Percentiles rank a stretch among this genome's conserved stretches.
Conservation (phyloP, 169 alveolate genomes). For the Eimeria necatrix region DNA sequence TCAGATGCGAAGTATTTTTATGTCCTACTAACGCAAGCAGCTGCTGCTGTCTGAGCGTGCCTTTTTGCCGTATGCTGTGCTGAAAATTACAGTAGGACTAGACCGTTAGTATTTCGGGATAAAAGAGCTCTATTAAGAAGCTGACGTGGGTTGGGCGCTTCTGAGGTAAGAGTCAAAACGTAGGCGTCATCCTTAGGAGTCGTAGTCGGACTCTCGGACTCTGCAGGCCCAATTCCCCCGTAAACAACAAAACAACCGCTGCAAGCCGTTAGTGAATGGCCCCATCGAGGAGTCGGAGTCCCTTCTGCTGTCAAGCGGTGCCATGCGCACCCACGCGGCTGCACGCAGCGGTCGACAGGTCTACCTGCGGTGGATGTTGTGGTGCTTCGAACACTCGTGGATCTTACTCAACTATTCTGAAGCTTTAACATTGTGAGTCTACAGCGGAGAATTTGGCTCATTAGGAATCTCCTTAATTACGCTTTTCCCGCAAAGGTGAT, state of each 20-base stretch:
- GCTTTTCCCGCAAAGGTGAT: background rate
- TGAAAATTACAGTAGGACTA: too few relatives aligned
- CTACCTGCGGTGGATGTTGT: too few relatives aligned
- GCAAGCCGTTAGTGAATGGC: constrained; percentile 61
- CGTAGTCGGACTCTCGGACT: background rate
- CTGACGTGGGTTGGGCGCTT: constrained; percentile 74
- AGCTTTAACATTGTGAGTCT: too few relatives aligned
- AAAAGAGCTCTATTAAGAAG: background rate
- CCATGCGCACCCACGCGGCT: constrained; percentile 79
- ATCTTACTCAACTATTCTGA: too few relatives aligned
- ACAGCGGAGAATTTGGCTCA: too few relatives aligned
- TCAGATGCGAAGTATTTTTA: background rate
- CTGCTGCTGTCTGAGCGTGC: background rate
- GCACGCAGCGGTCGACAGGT: background rate
- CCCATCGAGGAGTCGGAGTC: constrained; percentile 73
- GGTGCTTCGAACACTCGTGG: too few relatives aligned
- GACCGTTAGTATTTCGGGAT: background rate
- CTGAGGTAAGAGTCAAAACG: constrained; percentile 38
- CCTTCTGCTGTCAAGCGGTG: constrained; percentile 72
- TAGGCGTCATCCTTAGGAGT: constrained; percentile 62
- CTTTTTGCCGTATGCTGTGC: background rate
- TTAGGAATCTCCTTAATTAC: too few relatives aligned
- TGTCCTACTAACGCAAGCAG: background rate
- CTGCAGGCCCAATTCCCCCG: constrained; percentile 73
- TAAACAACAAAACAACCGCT: constrained; percentile 40